phyloP scores from a whole-genome alignment of 2,329 filamentous ascomycete species.

The Xenoacremonium recifei region DNA sequence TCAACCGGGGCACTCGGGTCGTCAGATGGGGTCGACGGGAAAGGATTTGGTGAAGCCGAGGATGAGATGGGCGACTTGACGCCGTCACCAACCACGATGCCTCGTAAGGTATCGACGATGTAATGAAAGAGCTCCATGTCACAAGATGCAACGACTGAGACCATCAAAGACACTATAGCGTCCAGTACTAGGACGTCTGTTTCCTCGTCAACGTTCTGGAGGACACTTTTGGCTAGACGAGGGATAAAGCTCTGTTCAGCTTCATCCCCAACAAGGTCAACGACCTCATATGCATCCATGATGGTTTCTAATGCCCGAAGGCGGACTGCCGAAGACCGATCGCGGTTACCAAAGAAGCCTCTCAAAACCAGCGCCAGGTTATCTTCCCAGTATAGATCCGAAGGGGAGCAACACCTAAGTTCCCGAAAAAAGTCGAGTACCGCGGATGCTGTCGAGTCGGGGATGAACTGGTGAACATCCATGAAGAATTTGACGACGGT shows the following conservation, averaged over 20 bases:
- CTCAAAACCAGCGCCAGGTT: conserved; percentile 61
- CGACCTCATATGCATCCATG: conserved; percentile 57
- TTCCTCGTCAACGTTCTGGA: conserved; percentile 62
- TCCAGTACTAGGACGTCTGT: conserved; percentile 64
- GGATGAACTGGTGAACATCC: conserved; percentile 58
- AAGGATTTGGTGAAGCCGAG: conserved; percentile 23
- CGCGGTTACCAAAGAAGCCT: conserved; percentile 62
- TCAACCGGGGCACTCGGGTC: conserved; percentile 24
- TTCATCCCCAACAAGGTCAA: conserved; percentile 57
- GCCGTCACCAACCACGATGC: conserved; percentile 49
- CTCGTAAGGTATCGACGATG: conserved; percentile 52
- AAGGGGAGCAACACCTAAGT: conserved; percentile 69
- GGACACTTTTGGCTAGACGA: conserved; percentile 59
- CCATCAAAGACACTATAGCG: conserved; percentile 62
- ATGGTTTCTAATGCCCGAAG: conserved; percentile 61
- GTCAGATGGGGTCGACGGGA: conserved; percentile 18
- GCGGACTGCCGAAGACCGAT: conserved; percentile 60
- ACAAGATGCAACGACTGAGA: conserved; percentile 61
- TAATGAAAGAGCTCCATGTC: conserved; percentile 58
- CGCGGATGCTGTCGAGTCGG: conserved; percentile 61
- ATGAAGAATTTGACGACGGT: conserved; percentile 67
- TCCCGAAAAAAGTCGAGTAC: conserved; percentile 68
- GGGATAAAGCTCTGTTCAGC: conserved; percentile 57
- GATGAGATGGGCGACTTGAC: conserved; percentile 41
- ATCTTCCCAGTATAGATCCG: conserved; percentile 65